phyloP scores from a whole-genome alignment of 108 stramenopile species.

The Conticribra guillardii region DNA sequence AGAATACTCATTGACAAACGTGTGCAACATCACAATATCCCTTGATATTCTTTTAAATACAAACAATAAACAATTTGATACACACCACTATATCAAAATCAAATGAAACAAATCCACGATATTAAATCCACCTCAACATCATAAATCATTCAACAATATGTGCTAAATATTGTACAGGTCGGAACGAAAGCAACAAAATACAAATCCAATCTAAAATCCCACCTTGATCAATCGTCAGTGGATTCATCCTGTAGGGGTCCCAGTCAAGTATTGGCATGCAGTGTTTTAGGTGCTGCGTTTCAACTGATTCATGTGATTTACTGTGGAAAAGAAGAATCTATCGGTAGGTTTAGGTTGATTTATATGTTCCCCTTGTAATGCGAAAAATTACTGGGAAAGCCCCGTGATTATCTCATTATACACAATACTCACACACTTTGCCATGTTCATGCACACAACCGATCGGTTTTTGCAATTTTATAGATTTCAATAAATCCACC shows the following conservation, averaged over 20 bases:
- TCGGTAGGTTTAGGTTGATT: slow-evolving; percentile 40
- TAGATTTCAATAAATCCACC: slow-evolving; percentile 18
- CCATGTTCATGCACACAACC: too few relatives aligned
- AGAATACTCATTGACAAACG: too few relatives aligned
- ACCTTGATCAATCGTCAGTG: slow-evolving; percentile 55
- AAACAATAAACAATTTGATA: too few relatives aligned
- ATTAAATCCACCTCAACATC: too few relatives aligned
- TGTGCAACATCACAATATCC: not conserved
- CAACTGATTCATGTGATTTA: slow-evolving; percentile 57
- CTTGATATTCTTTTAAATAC: not conserved
- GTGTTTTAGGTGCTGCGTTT: slow-evolving; percentile 57
- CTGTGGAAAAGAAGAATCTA: slow-evolving; percentile 63
- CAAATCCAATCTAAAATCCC: slow-evolving; percentile 52
- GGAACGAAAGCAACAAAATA: slow-evolving; percentile 80
- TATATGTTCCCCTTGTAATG: too few relatives aligned
- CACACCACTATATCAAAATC: too few relatives aligned
- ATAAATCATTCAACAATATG: not conserved
- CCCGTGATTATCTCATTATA: too few relatives aligned
- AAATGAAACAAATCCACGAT: too few relatives aligned
- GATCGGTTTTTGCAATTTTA: not conserved
- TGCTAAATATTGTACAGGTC: slow-evolving; percentile 35
- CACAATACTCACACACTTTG: not conserved
- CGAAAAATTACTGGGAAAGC: too few relatives aligned
- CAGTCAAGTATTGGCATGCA: slow-evolving; percentile 76
- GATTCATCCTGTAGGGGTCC: slow-evolving; percentile 60